phyloP scores from a whole-genome alignment of 371 early-diverging fungal genomes.

The Mucor ambiguus region DNA sequence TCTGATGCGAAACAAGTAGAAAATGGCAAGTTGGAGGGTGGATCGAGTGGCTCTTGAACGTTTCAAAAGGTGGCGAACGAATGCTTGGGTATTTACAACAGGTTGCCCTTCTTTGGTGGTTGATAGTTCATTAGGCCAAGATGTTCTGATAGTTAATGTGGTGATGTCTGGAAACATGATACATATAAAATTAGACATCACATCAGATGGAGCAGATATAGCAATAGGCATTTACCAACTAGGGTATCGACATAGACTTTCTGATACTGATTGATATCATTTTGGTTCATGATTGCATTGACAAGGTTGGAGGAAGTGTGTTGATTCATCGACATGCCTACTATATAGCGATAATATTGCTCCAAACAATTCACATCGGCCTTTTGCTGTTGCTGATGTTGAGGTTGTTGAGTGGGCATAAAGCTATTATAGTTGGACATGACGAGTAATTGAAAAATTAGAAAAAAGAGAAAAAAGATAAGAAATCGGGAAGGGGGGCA shows the following conservation, averaged over 20 bases:
- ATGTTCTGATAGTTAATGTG: constrained; percentile 46
- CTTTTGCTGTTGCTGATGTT: constrained; percentile 7
- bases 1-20: constrained; percentile 69
- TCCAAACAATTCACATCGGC: constrained; percentile 15
- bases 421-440: constrained; percentile 25
- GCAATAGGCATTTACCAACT: constrained; percentile 36
- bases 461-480: constrained; percentile 10
- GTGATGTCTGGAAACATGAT: constrained; percentile 45
- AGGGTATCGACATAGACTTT: constrained; percentile 47
- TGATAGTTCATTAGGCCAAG: constrained; percentile 37
- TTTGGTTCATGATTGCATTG: constrained; percentile 22
- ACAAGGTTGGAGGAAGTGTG: constrained; percentile 13
- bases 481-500: neutral
- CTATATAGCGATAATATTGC: constrained; percentile 27
- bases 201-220: neutral
- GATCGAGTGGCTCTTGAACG: constrained; percentile 81
- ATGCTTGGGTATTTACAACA: constrained; percentile 66
- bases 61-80: constrained; percentile 77
- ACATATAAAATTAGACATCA: constrained; percentile 30
- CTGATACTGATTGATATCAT: constrained; percentile 24
- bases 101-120: constrained; percentile 43
- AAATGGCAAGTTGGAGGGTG: constrained; percentile 76
- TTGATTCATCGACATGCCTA: constrained; percentile 22
- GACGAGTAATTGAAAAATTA: constrained; percentile 6
- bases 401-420: constrained; percentile 6